These are phyloP conservation scores for Pelargonium nanum DNA, from an alignment of 345 rosid species.

Conservation along the genomic window DNA sequence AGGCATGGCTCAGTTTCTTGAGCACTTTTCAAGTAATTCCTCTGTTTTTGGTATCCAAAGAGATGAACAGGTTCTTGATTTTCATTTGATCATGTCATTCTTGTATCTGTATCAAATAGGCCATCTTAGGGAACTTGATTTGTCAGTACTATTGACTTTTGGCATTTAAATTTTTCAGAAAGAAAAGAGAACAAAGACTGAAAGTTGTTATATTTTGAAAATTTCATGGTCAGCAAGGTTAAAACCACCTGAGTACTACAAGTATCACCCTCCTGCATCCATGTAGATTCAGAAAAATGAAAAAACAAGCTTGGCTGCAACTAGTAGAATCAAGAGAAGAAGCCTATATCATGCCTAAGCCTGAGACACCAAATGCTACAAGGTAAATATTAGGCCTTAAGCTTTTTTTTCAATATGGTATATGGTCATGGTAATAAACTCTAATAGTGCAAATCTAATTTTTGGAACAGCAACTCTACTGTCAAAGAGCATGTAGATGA, in stretches of 20 bases:
- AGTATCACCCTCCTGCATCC: no score
- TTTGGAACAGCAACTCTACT: neutral
- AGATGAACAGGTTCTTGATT: neutral
- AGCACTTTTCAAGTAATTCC: no score
- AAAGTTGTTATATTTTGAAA: neutral
- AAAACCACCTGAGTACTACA: no score
- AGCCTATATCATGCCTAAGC: neutral
- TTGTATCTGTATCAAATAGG: neutral
- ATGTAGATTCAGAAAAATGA: no score
- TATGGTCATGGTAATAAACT: neutral
- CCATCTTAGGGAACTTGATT: neutral
- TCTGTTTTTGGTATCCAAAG: neutral
- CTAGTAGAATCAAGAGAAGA: neutral
- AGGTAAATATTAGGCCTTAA: neutral
- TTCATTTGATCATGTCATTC: neutral
- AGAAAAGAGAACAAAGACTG: neutral
- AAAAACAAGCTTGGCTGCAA: no score
- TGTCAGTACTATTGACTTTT: neutral
- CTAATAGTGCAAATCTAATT: neutral
- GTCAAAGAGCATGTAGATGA: conserved; percentile 15
- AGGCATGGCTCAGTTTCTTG: no score
- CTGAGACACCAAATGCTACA: neutral
- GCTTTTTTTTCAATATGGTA: neutral
- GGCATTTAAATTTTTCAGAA: neutral
- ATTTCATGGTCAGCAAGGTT: neutral